Percentiles rank a stretch among this genome's conserved stretches.
Conservation (phyloP, 768 basidiomycete genomes). For the Podaxis pistillaris region DNA sequence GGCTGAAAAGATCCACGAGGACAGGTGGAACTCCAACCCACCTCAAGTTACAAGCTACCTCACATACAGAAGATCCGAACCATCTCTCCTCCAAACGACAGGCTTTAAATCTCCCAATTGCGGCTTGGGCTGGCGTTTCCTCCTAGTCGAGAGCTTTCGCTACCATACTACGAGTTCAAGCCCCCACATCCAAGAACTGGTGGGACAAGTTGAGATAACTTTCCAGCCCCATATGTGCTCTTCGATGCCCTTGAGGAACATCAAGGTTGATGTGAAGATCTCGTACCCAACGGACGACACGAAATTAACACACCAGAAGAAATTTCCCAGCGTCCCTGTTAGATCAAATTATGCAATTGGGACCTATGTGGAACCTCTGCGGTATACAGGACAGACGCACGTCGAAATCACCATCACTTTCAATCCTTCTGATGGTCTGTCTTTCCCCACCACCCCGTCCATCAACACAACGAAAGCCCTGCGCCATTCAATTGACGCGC, state of each 20-base stretch:
- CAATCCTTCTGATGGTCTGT: neutral
- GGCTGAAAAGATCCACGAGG: slow-evolving; percentile 12
- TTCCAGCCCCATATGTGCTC: neutral
- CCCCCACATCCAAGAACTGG: neutral
- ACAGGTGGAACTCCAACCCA: neutral
- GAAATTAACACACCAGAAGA: neutral
- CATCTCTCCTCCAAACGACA: neutral
- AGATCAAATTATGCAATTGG: neutral
- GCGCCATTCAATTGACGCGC: slow-evolving; percentile 1
- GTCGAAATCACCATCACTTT: slow-evolving; percentile 8
- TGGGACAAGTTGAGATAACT: neutral
- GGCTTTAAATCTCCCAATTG: neutral
- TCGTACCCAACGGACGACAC: neutral
- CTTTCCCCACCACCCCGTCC: neutral
- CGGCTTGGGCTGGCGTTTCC: slow-evolving; percentile 1
- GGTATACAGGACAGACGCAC: neutral
- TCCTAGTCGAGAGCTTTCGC: neutral
- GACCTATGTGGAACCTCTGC: neutral
- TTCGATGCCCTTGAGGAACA: neutral
- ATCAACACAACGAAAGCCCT: slow-evolving; percentile 2
- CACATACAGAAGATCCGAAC: neutral
- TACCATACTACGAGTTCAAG: neutral
- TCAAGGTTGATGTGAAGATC: neutral
- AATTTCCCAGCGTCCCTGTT: neutral
- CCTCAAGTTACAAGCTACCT: slow-evolving; percentile 12